These are phyloP conservation scores for Diaporthe sp. DNA, from an alignment of 2,329 filamentous ascomycete genomes.

Conservation along the genomic window DNA sequence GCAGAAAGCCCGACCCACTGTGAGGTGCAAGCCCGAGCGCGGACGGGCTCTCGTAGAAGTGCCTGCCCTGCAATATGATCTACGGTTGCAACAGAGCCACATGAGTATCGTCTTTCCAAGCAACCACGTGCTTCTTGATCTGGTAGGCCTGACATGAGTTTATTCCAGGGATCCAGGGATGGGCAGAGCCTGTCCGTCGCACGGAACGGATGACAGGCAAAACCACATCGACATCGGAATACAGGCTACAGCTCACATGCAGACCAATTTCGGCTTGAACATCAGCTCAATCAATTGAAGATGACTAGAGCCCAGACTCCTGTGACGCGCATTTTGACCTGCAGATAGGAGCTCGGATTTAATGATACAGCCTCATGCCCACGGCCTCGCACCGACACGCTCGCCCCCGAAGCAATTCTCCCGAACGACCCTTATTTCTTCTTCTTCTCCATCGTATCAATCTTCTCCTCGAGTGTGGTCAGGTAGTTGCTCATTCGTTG, in stretches of 20 bases:
- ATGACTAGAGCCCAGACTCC: background rate
- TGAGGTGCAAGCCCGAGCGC: background rate
- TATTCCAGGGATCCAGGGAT: background rate
- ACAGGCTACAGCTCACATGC: background rate
- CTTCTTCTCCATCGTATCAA: slow-evolving; percentile 72
- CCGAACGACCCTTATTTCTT: slow-evolving; percentile 63
- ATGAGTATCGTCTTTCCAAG: background rate
- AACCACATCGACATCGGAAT: background rate
- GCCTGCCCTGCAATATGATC: background rate
- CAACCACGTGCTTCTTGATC: too few species aligned
- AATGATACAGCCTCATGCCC: background rate
- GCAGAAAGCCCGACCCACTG: slow-evolving; percentile 27
- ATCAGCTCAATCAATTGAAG: background rate
- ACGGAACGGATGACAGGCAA: too few species aligned
- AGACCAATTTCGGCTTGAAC: background rate
- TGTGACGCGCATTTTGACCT: background rate
- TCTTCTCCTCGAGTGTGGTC: slow-evolving; percentile 82
- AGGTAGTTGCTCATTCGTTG: slow-evolving; percentile 88
- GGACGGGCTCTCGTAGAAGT: background rate
- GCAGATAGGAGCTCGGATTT: background rate
- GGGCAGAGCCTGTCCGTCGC: background rate
- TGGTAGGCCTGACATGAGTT: too few species aligned
- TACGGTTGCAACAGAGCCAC: background rate
- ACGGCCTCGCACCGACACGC: background rate
- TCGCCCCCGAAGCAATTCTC: background rate